These are phyloP conservation scores for Cyanodermella asteris DNA, from an alignment of 2,329 filamentous ascomycete species.

Conservation along the genomic window DNA sequence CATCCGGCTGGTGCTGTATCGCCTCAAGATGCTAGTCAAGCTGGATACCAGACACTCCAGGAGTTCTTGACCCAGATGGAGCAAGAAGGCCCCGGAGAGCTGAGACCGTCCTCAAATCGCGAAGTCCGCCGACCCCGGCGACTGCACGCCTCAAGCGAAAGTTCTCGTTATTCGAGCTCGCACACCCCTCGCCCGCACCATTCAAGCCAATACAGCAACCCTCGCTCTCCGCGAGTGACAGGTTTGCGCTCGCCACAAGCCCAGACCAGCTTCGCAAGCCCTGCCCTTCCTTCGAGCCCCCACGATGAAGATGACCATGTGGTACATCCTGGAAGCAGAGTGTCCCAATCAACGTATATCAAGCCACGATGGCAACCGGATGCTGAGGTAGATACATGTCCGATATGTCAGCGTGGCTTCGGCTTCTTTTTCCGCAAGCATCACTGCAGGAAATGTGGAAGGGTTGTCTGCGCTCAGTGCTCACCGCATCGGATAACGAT, in stretches of 20 bases:
- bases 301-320: slow-evolving; percentile 1
- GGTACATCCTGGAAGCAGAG: slow-evolving; percentile 9
- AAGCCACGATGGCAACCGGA: slow-evolving; percentile 86
- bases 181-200: too few species aligned
- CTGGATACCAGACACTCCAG: too few species aligned
- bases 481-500: slow-evolving; percentile 92
- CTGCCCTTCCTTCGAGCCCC: background rate
- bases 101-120: too few species aligned
- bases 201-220: too few species aligned
- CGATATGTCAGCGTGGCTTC: slow-evolving; percentile 63
- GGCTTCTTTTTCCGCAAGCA: slow-evolving; percentile 75
- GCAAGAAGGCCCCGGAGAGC: too few species aligned
- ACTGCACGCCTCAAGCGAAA: too few species aligned
- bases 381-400: slow-evolving; percentile 57
- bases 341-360: slow-evolving; percentile 37
- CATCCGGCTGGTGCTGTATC: too few species aligned
- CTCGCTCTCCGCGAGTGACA: too few species aligned
- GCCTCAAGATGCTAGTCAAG: too few species aligned
- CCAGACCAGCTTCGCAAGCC: background rate
- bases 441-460: slow-evolving; percentile 89
- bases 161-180: too few species aligned
- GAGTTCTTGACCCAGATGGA: too few species aligned
- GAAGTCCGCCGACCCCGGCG: too few species aligned
- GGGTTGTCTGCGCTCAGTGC: slow-evolving; percentile 74
- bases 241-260: slow-evolving; percentile 1